Evolutionary conservation across 768 basidiomycete species (phyloP).

Genomic region (Sarcomyxa edulis): DNA sequence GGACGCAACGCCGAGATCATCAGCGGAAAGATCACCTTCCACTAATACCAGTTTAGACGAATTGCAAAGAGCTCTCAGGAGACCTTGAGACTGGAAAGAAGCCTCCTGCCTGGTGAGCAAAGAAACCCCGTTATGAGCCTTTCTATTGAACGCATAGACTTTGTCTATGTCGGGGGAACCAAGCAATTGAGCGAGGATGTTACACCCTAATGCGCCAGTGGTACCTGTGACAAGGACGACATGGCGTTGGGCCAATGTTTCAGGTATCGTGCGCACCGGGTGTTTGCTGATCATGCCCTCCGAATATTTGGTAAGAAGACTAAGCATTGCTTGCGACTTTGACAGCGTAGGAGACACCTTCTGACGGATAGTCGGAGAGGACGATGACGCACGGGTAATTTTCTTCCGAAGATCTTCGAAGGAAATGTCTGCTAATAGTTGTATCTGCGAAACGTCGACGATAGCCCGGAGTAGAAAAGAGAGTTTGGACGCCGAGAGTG

Average conservation of each 20-base stretch:
- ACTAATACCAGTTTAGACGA: conserved; percentile 14
- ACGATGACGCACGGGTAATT: background rate
- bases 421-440: conserved; percentile 27
- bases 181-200: conserved; percentile 3
- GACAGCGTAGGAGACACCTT: too few species aligned
- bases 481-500: conserved; percentile 31
- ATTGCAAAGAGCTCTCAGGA: too few species aligned
- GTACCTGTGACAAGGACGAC: conserved; percentile 6
- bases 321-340: too few species aligned
- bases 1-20: conserved; percentile 13
- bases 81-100: too few species aligned
- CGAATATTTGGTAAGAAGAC: too few species aligned
- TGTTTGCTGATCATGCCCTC: too few species aligned
- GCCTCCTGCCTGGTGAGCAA: too few species aligned
- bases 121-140: too few species aligned
- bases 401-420: conserved; percentile 20
- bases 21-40: conserved; percentile 9
- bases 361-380: too few species aligned
- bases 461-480: conserved; percentile 25
- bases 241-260: too few species aligned
- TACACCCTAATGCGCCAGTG: conserved; percentile 7
- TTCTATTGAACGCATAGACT: conserved; percentile 4
- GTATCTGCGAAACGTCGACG: conserved; percentile 27
- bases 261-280: too few species aligned
- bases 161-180: background rate